These are phyloP conservation scores for Musa beccarii DNA, from an alignment of 176 grass and related monocot species.

Conservation along the genomic window DNA sequence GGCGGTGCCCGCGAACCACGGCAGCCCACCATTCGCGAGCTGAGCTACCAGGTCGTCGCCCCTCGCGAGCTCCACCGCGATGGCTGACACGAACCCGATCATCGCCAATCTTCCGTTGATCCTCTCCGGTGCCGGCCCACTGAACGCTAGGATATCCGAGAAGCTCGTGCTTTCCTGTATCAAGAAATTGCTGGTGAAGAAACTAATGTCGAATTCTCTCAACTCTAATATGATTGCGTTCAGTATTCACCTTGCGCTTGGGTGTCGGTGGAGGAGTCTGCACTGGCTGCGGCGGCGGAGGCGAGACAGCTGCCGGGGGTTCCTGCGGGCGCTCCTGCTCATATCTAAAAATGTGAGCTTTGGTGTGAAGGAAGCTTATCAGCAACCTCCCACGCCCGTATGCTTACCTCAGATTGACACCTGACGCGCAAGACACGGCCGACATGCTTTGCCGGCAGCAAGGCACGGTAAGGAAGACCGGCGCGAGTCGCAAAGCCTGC, in stretches of 20 bases:
- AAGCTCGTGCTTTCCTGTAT: conserved; percentile 22
- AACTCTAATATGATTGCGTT: too few species aligned
- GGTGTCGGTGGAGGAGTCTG: neutral
- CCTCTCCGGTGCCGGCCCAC: conserved; percentile 50
- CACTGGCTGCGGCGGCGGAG: neutral
- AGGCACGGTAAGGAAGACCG: neutral
- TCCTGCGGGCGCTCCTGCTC: neutral
- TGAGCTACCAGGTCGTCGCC: conserved; percentile 34
- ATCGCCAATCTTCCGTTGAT: conserved; percentile 69
- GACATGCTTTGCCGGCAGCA: neutral
- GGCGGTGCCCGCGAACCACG: conserved; percentile 34
- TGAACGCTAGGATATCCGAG: conserved; percentile 55
- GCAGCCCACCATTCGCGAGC: conserved; percentile 29
- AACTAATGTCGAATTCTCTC: neutral
- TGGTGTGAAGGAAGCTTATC: too few species aligned
- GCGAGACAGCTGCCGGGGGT: neutral
- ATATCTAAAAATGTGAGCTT: too few species aligned
- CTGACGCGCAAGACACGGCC: neutral
- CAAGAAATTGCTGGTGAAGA: neutral
- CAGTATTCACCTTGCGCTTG: neutral
- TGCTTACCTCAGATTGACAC: conserved; percentile 3
- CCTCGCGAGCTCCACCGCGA: conserved; percentile 42
- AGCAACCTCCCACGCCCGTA: too few species aligned
- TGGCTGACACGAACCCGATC: conserved; percentile 56
- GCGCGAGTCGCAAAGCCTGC: neutral